Evolutionary conservation across 225 moss, liverwort and hornwort genomes (phyloP).

Genomic region (Anthoceros angustus): DNA sequence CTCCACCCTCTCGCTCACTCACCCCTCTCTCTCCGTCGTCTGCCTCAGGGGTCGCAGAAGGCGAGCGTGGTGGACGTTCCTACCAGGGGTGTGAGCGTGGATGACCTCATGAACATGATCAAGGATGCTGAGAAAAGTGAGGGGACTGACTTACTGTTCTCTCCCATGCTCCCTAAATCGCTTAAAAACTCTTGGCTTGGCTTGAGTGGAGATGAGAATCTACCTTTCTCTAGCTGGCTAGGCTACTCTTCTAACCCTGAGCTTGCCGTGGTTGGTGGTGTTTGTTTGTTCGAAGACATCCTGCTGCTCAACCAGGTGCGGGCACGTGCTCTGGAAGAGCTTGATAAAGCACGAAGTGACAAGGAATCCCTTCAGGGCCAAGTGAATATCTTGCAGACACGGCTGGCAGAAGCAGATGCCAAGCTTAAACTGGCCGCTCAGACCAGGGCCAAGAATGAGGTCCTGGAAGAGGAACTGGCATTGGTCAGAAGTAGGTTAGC

Average conservation of each 20-base stretch:
- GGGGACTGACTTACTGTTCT: slow-evolving; percentile 5
- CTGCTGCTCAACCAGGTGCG: slow-evolving; percentile 75
- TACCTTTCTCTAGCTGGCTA: neutral
- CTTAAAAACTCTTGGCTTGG: slow-evolving; percentile 7
- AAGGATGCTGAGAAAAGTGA: slow-evolving; percentile 86
- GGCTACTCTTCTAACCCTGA: neutral
- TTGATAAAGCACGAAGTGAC: slow-evolving; percentile 32
- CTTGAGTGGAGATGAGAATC: neutral
- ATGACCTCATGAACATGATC: slow-evolving; percentile 76
- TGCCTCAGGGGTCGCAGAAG: neutral
- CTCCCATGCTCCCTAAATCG: slow-evolving; percentile 5
- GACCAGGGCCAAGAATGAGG: slow-evolving; percentile 34
- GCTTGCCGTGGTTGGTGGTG: slow-evolving; percentile 3
- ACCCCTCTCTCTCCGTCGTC: neutral
- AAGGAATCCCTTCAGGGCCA: slow-evolving; percentile 54
- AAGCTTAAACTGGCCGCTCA: slow-evolving; percentile 32
- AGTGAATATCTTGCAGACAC: slow-evolving; percentile 47
- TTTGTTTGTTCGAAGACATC: slow-evolving; percentile 44
- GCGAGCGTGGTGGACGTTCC: neutral
- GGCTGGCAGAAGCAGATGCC: slow-evolving; percentile 61
- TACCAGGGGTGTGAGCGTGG: slow-evolving; percentile 28
- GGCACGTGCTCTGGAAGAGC: slow-evolving; percentile 65
- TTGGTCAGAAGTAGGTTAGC: slow-evolving; percentile 23
- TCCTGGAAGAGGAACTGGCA: slow-evolving; percentile 46
- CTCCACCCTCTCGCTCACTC: neutral